phyloP scores from a whole-genome alignment of 1,284 basidiomycete genomes.

The Melampsora larici-populina region DNA sequence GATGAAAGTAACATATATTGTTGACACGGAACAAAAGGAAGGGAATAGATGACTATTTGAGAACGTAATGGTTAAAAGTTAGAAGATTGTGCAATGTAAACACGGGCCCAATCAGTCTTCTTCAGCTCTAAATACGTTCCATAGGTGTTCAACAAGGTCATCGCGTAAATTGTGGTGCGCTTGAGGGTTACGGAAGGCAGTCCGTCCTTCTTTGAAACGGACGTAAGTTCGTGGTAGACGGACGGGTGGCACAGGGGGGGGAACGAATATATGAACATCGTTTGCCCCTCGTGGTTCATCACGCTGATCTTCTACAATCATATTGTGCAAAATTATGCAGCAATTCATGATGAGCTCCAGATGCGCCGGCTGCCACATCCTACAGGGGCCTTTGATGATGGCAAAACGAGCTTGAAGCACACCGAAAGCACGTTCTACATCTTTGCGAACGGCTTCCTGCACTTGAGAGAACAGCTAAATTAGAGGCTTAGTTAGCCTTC shows the following conservation, averaged over 20 bases:
- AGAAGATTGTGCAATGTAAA: too few relatives aligned
- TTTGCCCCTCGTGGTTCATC: neutral
- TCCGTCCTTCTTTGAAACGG: neutral
- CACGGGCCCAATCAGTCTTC: too few relatives aligned
- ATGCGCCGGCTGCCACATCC: neutral
- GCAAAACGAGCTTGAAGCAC: slow-evolving; percentile 7
- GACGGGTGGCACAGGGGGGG: neutral
- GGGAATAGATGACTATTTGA: too few relatives aligned
- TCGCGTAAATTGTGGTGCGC: neutral
- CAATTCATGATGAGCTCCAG: slow-evolving; percentile 16
- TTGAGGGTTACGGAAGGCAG: neutral
- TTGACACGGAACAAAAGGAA: too few relatives aligned
- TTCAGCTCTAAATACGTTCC: neutral
- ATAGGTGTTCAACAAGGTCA: neutral
- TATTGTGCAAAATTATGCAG: too few relatives aligned
- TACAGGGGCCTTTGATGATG: neutral
- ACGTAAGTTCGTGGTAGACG: neutral
- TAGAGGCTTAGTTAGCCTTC: neutral
- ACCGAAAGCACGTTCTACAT: slow-evolving; percentile 24
- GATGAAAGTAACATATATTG: too few relatives aligned
- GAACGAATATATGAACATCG: too few relatives aligned
- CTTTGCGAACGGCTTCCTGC: slow-evolving; percentile 11
- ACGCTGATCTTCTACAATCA: slow-evolving; percentile 1
- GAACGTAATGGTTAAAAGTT: too few relatives aligned
- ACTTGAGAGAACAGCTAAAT: neutral